Percentiles rank a stretch among this genome's conserved stretches.
These are phyloP conservation scores for Phialemoniopsis sp. DNA, from an alignment of 2,329 filamentous ascomycete genomes.

Conservation along the genomic window DNA sequence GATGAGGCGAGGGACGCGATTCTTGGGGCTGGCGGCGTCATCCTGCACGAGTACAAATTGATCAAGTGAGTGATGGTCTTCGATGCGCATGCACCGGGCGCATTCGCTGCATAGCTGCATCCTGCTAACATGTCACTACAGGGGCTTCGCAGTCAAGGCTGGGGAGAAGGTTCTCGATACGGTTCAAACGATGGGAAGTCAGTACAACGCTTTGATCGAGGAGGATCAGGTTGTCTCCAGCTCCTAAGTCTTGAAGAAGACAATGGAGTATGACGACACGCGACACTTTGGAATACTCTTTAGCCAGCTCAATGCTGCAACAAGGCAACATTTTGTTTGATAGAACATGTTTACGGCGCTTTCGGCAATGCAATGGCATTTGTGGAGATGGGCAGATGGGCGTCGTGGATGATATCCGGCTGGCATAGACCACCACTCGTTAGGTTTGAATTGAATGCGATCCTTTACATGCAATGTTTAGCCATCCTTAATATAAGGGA, in stretches of 20 bases:
- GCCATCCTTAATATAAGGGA: too few species aligned
- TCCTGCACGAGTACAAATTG: slow-evolving; percentile 72
- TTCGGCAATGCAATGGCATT: slow-evolving; percentile 1
- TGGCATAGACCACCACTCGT: too few species aligned
- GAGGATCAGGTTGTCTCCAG: slow-evolving; percentile 67
- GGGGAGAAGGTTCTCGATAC: slow-evolving; percentile 65
- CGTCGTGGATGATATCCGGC: slow-evolving; percentile 1
- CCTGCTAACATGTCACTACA: slow-evolving; percentile 31
- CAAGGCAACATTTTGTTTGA: too few species aligned
- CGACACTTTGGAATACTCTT: neutral
- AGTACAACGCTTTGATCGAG: slow-evolving; percentile 66
- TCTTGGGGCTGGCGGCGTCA: slow-evolving; percentile 63
- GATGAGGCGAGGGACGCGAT: slow-evolving; percentile 69
- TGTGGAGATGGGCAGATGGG: slow-evolving; percentile 7
- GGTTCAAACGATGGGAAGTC: slow-evolving; percentile 57
- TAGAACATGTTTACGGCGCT: neutral
- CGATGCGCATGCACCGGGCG: neutral
- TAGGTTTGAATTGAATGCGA: too few species aligned
- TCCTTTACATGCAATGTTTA: too few species aligned
- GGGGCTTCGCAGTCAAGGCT: slow-evolving; percentile 74
- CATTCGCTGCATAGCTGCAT: slow-evolving; percentile 1
- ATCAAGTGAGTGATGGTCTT: slow-evolving; percentile 52
- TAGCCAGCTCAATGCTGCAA: neutral
- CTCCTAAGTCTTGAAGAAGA: slow-evolving; percentile 2
- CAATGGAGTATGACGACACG: neutral